A percentile compares a stretch with the other conserved stretches of the same genome.
Conservation (phyloP, 2,329 filamentous ascomycete species). For the Pestalotiopsis sp. region DNA sequence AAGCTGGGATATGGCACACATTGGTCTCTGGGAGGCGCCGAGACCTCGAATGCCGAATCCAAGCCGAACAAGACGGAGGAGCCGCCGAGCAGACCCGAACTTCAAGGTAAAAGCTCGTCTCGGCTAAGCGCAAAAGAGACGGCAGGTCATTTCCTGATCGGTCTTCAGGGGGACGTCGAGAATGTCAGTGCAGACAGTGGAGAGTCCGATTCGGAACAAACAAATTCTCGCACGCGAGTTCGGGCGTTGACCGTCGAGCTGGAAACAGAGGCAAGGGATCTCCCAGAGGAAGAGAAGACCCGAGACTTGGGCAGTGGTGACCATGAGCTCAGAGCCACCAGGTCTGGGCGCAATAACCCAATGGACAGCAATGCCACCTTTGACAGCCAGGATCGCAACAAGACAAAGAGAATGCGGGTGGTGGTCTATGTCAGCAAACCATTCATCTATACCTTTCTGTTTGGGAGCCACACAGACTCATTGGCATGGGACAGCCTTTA, state of each 20-base stretch:
- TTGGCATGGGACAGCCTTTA: constrained; percentile 58
- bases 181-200: constrained; percentile 35
- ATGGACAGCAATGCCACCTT: constrained; percentile 28
- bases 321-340: constrained; percentile 24
- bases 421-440: constrained; percentile 73
- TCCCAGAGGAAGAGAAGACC: constrained; percentile 44
- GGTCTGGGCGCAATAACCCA: constrained; percentile 17
- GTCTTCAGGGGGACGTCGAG: constrained; percentile 65
- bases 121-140: constrained; percentile 19
- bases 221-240: constrained; percentile 58
- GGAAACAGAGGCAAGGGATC: constrained; percentile 39
- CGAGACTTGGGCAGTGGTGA: constrained; percentile 45
- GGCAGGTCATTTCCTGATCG: constrained; percentile 62
- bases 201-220: constrained; percentile 27
- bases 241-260: constrained; percentile 69
- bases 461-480: constrained; percentile 60
- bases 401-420: constrained; percentile 61
- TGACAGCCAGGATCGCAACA: constrained; percentile 52
- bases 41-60: constrained; percentile 13
- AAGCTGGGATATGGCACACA: constrained; percentile 69
- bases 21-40: constrained; percentile 50
- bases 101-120: constrained; percentile 4
- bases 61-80: constrained; percentile 12
- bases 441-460: constrained; percentile 78
- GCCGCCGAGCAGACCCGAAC: constrained; percentile 9